A percentile compares a stretch with the other conserved stretches of the same genome.
phyloP scores from a whole-genome alignment of 2,329 filamentous ascomycete genomes.

The Clonostachys rhizophaga region DNA sequence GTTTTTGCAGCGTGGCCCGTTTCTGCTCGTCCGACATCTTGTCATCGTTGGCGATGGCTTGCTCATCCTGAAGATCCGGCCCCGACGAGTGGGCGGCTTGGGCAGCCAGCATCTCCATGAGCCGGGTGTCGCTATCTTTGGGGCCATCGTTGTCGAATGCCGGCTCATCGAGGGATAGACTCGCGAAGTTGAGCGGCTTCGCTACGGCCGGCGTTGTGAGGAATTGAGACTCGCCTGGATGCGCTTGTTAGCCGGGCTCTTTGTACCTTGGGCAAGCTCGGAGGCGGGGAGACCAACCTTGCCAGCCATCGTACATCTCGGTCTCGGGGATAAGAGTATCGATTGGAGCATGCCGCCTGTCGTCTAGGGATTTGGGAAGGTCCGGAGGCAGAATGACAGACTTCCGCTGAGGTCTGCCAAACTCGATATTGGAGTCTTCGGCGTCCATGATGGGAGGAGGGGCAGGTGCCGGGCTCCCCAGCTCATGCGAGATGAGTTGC shows the following conservation, averaged over 20 bases:
- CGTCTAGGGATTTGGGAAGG: conserved; percentile 86
- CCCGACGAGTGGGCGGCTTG: conserved; percentile 80
- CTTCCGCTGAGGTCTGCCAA: conserved; percentile 43
- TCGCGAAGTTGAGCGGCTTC: conserved; percentile 76
- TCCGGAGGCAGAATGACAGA: conserved; percentile 67
- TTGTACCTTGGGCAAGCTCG: not conserved
- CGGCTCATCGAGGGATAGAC: conserved; percentile 76
- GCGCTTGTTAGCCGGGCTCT: conserved; percentile 12
- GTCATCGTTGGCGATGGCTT: conserved; percentile 70
- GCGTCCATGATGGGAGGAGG: conserved; percentile 16
- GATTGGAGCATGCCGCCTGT: conserved; percentile 66
- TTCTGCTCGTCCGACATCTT: conserved; percentile 74
- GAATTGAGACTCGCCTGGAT: conserved; percentile 87
- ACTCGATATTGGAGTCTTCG: conserved; percentile 46
- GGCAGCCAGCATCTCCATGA: conserved; percentile 94
- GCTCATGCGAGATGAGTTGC: conserved; percentile 1
- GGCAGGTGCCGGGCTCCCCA: conserved; percentile 14
- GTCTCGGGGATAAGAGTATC: conserved; percentile 70
- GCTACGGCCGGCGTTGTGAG: conserved; percentile 81
- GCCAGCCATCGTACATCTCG: conserved; percentile 98
- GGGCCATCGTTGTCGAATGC: conserved; percentile 62
- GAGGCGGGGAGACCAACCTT: conserved; percentile 50
- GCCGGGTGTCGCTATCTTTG: conserved; percentile 74
- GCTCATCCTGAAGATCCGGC: conserved; percentile 71
- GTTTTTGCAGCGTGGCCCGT: conserved; percentile 75